Percentiles rank a stretch among this genome's conserved stretches.
phyloP scores from a whole-genome alignment of 108 stramenopile genomes.

The Nannochloropsis salina region DNA sequence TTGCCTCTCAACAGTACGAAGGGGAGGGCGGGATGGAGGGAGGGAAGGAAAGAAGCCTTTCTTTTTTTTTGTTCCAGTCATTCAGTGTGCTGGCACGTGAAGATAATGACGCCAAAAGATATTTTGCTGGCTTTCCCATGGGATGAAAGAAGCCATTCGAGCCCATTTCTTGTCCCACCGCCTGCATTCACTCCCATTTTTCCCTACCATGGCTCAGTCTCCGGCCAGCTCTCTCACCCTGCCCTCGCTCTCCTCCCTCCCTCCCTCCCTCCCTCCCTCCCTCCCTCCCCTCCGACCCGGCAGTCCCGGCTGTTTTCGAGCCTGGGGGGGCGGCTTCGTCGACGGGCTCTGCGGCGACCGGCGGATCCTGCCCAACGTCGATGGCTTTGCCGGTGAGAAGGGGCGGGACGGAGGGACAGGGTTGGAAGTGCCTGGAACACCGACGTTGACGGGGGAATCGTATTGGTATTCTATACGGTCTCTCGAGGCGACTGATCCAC shows the following conservation, averaged over 20 bases:
- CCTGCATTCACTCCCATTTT: neutral
- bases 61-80: no score
- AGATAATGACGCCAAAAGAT: neutral
- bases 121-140: neutral
- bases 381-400: neutral
- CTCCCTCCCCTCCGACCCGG: no score
- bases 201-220: neutral
- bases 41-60: neutral
- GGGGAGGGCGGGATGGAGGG: neutral
- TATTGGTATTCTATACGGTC: no score
- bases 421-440: no score
- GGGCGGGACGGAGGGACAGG: neutral
- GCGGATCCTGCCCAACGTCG: neutral
- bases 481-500: no score
- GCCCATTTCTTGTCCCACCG: neutral
- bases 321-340: neutral
- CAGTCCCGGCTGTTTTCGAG: neutral
- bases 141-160: neutral
- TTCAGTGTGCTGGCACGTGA: no score
- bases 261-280: neutral
- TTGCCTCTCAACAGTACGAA: neutral
- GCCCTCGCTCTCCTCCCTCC: neutral
- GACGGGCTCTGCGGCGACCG: neutral
- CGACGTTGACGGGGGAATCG: no score
- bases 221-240: neutral